phyloP scores from a whole-genome alignment of 495 filamentous ascomycete species.

The Daldinia bambusicola region DNA sequence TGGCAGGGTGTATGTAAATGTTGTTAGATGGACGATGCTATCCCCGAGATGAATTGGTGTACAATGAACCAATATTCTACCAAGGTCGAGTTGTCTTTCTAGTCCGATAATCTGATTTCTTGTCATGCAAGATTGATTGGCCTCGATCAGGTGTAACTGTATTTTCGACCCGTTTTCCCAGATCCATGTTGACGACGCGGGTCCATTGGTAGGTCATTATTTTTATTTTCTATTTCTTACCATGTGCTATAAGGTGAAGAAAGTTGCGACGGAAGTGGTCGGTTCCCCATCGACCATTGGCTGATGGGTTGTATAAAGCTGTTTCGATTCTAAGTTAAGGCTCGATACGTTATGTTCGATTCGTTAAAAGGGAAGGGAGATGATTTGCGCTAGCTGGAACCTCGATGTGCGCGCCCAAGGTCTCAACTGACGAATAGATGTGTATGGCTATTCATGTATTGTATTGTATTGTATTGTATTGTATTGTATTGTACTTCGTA shows the following conservation, averaged over 20 bases:
- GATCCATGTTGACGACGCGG: slow-evolving; percentile 36
- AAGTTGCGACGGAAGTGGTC: slow-evolving; percentile 26
- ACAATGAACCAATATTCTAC: slow-evolving; percentile 30
- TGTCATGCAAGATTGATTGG: slow-evolving; percentile 44
- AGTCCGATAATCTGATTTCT: slow-evolving; percentile 14
- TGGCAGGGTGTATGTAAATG: neutral
- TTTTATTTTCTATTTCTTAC: slow-evolving; percentile 13
- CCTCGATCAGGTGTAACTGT: slow-evolving; percentile 39
- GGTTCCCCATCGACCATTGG: slow-evolving; percentile 19
- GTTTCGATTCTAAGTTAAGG: slow-evolving; percentile 32
- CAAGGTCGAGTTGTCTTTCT: slow-evolving; percentile 1
- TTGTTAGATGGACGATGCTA: slow-evolving; percentile 13
- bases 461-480: too few species aligned
- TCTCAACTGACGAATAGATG: slow-evolving; percentile 35
- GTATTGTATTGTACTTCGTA: too few species aligned
- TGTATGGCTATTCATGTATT: slow-evolving; percentile 7
- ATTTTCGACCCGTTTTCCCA: slow-evolving; percentile 34
- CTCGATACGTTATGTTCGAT: slow-evolving; percentile 4
- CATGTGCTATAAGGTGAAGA: slow-evolving; percentile 4
- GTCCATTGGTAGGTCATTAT: slow-evolving; percentile 35
- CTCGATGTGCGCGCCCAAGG: slow-evolving; percentile 18
- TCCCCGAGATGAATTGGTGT: slow-evolving; percentile 21
- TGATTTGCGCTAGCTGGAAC: slow-evolving; percentile 45
- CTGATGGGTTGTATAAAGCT: slow-evolving; percentile 23
- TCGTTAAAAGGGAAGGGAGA: slow-evolving; percentile 28